Base-by-base conservation (phyloP, 108 stramenopile species). In the Pseudonitzschia multistriata region DNA sequence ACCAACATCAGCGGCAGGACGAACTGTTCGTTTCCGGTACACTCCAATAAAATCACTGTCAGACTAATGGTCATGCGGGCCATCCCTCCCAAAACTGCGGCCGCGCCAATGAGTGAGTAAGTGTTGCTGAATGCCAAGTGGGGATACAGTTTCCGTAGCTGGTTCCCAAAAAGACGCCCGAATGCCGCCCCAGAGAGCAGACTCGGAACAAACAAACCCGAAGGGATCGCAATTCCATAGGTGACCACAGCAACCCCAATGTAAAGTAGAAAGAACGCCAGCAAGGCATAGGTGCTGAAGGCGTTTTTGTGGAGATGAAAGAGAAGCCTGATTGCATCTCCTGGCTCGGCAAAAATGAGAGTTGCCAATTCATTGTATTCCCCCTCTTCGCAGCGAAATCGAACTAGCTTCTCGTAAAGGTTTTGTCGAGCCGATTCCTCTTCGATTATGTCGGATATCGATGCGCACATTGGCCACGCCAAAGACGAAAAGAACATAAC, bases 11-110 rank as follows among this genome's bases (percentile, higher is more conserved):
- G 67, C 10, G 90, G 94, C 42, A 92, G 62, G 21, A 87, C 85
- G 67, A 83, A 91, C 70, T 90, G 88, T 71, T 86, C 78, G 73
- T 92, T 87, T 34, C 89, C 88, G 25, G 91, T 91, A 21, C 84
- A 83, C 45, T 92, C 93, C 64, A 95, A 69, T 0, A 95, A 60
- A 49, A 95, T 92, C 21, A 89, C 88, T 10, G 89, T 91, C 55
- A 95, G 74, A 40, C 81, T 83, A 63, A 95, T 95, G 25, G 89
- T 90, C 88, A 95, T 89, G 45, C 94, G 79, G 24, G 88, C 88
- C 74, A 92, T 86, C 3, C 94, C 91, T 17, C 89, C 88, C 13
- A 92, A 73, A 33, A 85, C 68, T 13, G 91, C 87, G 0, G 94
- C 91, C 13, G 87, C 91, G 0, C 94, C 94, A 66, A 95, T 80